Evolutionary conservation across 345 rosid species (phyloP).

Genomic region (Eucalyptus paniculata): DNA sequence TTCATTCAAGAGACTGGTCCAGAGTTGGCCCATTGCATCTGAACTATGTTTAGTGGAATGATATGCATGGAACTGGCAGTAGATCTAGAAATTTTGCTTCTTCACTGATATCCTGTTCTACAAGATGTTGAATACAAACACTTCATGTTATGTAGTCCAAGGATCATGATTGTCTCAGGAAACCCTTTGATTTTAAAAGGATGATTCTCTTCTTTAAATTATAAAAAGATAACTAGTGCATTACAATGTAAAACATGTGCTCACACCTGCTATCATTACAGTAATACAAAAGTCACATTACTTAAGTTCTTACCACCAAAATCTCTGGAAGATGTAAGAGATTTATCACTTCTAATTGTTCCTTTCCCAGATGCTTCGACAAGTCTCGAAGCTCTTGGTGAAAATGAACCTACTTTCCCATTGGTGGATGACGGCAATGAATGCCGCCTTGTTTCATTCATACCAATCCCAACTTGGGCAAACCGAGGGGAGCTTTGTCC

Average conservation of each 20-base stretch:
- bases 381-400: slow-evolving; percentile 49
- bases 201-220: not conserved
- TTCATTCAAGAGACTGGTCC: not conserved
- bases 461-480: slow-evolving; percentile 34
- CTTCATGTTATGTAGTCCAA: not conserved
- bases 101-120: not conserved
- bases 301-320: slow-evolving; percentile 30
- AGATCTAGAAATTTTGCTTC: not conserved
- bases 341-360: slow-evolving; percentile 35
- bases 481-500: slow-evolving; percentile 60
- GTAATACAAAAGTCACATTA: not conserved
- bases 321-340: slow-evolving; percentile 55
- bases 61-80: not conserved
- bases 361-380: slow-evolving; percentile 53
- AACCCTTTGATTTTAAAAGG: not conserved
- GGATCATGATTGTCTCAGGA: not conserved
- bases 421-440: slow-evolving; percentile 61
- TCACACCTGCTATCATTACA: not conserved
- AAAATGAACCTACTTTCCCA: slow-evolving; percentile 37
- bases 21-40: not conserved
- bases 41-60: not conserved
- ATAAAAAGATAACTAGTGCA: not conserved
- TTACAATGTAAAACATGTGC: not conserved
- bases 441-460: slow-evolving; percentile 45
- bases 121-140: not conserved